Conservation (phyloP, 208 protist genomes). For the Endotrypanum monterogeii region DNA sequence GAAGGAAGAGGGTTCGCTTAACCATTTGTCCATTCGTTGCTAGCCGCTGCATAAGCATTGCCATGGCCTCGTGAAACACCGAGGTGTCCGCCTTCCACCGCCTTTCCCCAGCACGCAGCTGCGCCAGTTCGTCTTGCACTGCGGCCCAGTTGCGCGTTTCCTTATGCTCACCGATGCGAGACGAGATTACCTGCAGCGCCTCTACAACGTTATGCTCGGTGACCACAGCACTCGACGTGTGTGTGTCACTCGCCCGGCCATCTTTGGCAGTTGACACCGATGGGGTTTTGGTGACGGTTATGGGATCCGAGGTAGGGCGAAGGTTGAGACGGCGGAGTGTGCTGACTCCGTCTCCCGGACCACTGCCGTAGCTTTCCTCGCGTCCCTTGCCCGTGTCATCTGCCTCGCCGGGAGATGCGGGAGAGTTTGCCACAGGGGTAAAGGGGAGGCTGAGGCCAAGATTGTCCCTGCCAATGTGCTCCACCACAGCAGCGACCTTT, state of each 20-base stretch:
- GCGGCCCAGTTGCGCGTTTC: constrained; percentile 32
- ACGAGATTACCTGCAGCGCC: constrained; percentile 44
- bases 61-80: constrained; percentile 64
- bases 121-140: constrained; percentile 35
- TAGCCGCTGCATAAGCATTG: constrained; percentile 55
- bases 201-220: constrained; percentile 63
- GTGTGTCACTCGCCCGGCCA: neutral
- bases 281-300: neutral
- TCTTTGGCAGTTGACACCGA: neutral
- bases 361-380: neutral
- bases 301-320: constrained; percentile 6
- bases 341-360: constrained; percentile 23
- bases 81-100: constrained; percentile 50
- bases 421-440: neutral
- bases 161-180: constrained; percentile 35
- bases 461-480: constrained; percentile 20
- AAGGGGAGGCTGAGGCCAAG: constrained; percentile 19
- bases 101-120: constrained; percentile 34
- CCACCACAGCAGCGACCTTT: constrained; percentile 31
- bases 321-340: constrained; percentile 29
- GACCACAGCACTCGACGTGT: constrained; percentile 18
- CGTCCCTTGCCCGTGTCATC: neutral
- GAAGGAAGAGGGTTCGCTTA: constrained; percentile 68
- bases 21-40: constrained; percentile 58
- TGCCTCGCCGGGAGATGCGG: neutral